These are phyloP conservation scores for Colletotrichum orchidophilum DNA, from an alignment of 2,329 filamentous ascomycete genomes.

Conservation along the genomic window DNA sequence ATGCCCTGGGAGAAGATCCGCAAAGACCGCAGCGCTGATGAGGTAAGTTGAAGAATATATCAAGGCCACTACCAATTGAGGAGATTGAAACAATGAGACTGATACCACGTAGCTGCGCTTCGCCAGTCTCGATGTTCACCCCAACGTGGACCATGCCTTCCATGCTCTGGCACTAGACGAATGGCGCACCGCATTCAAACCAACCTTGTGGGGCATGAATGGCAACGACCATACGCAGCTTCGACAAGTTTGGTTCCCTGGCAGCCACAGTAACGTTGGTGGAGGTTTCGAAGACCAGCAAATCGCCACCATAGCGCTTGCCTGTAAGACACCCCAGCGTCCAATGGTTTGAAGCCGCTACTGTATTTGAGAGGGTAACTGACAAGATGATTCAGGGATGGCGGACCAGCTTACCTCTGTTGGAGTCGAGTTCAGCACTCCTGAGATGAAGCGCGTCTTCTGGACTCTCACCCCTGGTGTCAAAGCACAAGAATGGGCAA, in stretches of 20 bases:
- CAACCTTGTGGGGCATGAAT: conserved; percentile 41
- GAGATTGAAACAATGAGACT: not conserved
- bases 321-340: conserved; percentile 22
- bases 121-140: conserved; percentile 34
- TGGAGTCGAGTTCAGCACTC: conserved; percentile 37
- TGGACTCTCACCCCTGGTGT: conserved; percentile 28
- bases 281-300: conserved; percentile 58
- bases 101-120: conserved; percentile 24
- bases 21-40: conserved; percentile 19
- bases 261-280: conserved; percentile 68
- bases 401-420: conserved; percentile 37
- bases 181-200: conserved; percentile 46
- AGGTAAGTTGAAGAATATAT: not conserved
- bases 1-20: conserved; percentile 26
- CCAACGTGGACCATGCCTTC: conserved; percentile 61
- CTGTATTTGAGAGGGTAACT: not conserved
- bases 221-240: conserved; percentile 33
- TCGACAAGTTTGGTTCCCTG: conserved; percentile 61
- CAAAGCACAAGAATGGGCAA: conserved; percentile 32
- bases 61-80: fast-evolving
- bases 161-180: conserved; percentile 66
- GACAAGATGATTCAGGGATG: conserved; percentile 32
- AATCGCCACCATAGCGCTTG: conserved; percentile 38
- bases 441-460: conserved; percentile 36
- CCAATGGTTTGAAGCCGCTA: fast-evolving